Base-by-base conservation (phyloP, 2,329 filamentous ascomycete genomes). In the Trichoderma harzianum region DNA sequence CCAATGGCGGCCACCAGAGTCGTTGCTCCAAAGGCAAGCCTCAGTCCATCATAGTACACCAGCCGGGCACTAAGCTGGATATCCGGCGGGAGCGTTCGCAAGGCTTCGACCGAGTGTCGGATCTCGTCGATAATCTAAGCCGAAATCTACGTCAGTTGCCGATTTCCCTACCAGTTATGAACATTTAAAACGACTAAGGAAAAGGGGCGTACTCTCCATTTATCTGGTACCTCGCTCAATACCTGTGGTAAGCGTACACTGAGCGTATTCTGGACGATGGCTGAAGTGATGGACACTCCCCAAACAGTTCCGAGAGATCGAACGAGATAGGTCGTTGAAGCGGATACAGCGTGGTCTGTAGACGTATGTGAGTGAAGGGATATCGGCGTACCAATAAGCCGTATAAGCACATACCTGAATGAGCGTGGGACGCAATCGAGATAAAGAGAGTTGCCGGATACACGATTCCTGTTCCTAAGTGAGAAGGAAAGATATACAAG, bases 301-400 rank as follows among this genome's bases (percentile, higher is more conserved):
- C 88, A 91, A 18, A 91, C 89, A 0, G 86, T 87, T 2, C 89
- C 89, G 3, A 91, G 80, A 0, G 88, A 91, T 30, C 89, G 86
- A 57, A 91, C 85, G 24, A 91, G 83, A 77, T 91, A 91, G 7
- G 90, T 86, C 0, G 87, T 90, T 2, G 88, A 91, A 3, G 89
- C 85, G 0, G 86, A 87, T 1, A 91, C 88, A 12, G 89, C 88
- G 75, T 91, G 88, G 67, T 91, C 89, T 74, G 55, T 2, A 39
- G 14, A 34, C 3, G 26, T 2, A 65, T 32, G 16, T 65, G 16
- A 70, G 8, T 16, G 3, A 43, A 43, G 2, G 21, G 57, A 43
- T 11, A 2, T 1, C 0, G 28, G 2, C 5, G 21, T 7, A n/a
- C n/a, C 10, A 21, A 3, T 16, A 1, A 75, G 5, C 7, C 7